Base-by-base conservation (phyloP, 2,329 filamentous ascomycete species). In the Lasiodiplodia hormozganensis region DNA sequence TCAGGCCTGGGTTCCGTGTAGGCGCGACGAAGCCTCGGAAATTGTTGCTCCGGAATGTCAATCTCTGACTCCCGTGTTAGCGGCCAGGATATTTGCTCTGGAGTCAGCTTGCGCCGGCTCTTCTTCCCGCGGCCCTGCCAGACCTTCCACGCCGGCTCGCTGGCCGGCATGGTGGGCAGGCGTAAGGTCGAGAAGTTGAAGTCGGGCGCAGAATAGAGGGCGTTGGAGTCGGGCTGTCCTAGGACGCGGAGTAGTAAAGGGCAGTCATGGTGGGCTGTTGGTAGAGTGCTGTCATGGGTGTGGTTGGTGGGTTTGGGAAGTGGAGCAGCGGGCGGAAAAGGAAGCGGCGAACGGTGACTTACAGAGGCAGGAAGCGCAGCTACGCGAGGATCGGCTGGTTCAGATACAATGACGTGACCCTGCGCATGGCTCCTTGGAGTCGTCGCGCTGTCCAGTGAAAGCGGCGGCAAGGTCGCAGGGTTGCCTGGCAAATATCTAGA, bases 11-110 rank as follows among this genome's bases (percentile, higher is more conserved):
- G 60, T 31, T 51, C 60, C 25, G 60, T 64, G 47, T 31, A 47
- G 16, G n/a, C 40, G 3, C 60, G 60, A 28, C 60, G 60, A n/a
- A 64, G 43, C 28, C 28, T 28, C n/a, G 28, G 43, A 5, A 52
- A 47, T 52, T 52, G 43, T 18, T n/a, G 60, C 23, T 64, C 43
- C 28, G 60, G 60, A 52, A 52, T 25, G n/a, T 67, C 40, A 3
- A 23, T 12, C 14, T n/a, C 64, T 67, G 64, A 21, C 4, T 34
- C 40, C n/a, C 53, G 23, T 31, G 53, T 67, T 57, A 67, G 64
- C 52, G 64, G 64, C 64, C 64, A 67, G 16, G 64, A 67, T 16
- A 67, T 67, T 21, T 36, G 31, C 52, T 67, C 52, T 34, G 47
- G 47, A 10, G 60, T 64, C 23, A 64, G 25, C 43, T 38, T 64